Percentiles rank a stretch among this genome's conserved stretches.
Evolutionary conservation across 2,329 filamentous ascomycete genomes (phyloP).

Genomic region (Colletotrichum tropicicola): DNA sequence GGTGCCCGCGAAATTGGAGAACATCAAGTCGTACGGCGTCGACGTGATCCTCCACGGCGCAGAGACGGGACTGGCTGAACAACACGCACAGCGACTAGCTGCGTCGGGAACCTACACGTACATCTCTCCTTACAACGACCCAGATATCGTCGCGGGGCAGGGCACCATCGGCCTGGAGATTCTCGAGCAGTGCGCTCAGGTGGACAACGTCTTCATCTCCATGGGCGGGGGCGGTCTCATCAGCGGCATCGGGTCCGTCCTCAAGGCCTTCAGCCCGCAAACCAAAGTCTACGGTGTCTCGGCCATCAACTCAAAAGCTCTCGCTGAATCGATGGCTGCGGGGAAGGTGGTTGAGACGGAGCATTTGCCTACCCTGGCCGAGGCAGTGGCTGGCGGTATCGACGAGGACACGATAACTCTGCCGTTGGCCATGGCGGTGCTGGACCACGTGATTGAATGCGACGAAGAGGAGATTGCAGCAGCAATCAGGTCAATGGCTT

Average conservation of each 20-base stretch:
- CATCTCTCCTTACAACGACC: constrained; percentile 36
- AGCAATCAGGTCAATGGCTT: constrained; percentile 25
- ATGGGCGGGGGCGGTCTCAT: constrained; percentile 37
- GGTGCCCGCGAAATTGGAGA: constrained; percentile 31
- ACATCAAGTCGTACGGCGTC: constrained; percentile 33
- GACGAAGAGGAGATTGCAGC: constrained; percentile 31
- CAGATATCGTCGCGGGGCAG: constrained; percentile 32
- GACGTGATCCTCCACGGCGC: constrained; percentile 34
- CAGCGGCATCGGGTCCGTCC: constrained; percentile 35
- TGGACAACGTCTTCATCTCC: constrained; percentile 35
- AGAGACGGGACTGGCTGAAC: constrained; percentile 34
- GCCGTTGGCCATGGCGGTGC: constrained; percentile 31
- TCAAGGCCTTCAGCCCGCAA: constrained; percentile 34
- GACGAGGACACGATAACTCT: constrained; percentile 35
- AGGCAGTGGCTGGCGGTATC: constrained; percentile 36
- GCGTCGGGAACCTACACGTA: constrained; percentile 32
- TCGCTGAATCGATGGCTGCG: constrained; percentile 33
- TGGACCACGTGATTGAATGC: constrained; percentile 34
- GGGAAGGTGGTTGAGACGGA: constrained; percentile 34
- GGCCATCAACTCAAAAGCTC: constrained; percentile 33
- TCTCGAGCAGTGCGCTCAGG: constrained; percentile 33
- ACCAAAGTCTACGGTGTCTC: constrained; percentile 33
- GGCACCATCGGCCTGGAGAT: constrained; percentile 33
- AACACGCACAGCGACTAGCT: constrained; percentile 35
- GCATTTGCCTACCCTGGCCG: constrained; percentile 34